These are phyloP conservation scores for Rhynchospora tenuis DNA, from an alignment of 176 grass and related monocot species.

Conservation along the genomic window DNA sequence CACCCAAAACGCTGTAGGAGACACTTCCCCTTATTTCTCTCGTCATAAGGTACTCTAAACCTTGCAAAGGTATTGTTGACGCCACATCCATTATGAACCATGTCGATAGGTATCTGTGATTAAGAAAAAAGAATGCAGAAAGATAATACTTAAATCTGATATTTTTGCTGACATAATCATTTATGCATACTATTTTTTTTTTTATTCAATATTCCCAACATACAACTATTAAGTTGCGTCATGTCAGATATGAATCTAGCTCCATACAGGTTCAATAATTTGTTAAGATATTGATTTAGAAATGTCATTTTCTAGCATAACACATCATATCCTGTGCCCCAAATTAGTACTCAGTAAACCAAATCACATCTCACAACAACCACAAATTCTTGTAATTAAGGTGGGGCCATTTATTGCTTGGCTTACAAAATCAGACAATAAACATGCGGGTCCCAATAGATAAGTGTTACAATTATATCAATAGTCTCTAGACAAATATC, in stretches of 20 bases:
- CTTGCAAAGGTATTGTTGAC: constrained; percentile 81
- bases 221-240: background rate
- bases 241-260: background rate
- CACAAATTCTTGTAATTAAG: constrained; percentile 1
- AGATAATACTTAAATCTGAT: background rate
- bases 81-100: constrained; percentile 95
- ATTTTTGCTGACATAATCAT: background rate
- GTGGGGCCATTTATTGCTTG: background rate
- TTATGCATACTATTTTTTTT: background rate
- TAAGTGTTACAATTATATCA: background rate
- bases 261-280: background rate
- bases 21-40: constrained; percentile 44
- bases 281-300: background rate
- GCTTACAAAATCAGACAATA: background rate
- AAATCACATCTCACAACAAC: background rate
- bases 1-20: constrained; percentile 60
- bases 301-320: background rate
- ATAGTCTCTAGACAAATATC: background rate
- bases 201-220: background rate
- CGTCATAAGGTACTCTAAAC: constrained; percentile 61
- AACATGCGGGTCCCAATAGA: background rate
- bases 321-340: background rate
- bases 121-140: background rate
- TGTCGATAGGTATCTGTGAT: constrained; percentile 70
- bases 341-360: background rate